A percentile compares a stretch with the other conserved stretches of the same genome.
Evolutionary conservation across 2,329 filamentous ascomycete species (phyloP).

Genomic region (Cercospora canescens): DNA sequence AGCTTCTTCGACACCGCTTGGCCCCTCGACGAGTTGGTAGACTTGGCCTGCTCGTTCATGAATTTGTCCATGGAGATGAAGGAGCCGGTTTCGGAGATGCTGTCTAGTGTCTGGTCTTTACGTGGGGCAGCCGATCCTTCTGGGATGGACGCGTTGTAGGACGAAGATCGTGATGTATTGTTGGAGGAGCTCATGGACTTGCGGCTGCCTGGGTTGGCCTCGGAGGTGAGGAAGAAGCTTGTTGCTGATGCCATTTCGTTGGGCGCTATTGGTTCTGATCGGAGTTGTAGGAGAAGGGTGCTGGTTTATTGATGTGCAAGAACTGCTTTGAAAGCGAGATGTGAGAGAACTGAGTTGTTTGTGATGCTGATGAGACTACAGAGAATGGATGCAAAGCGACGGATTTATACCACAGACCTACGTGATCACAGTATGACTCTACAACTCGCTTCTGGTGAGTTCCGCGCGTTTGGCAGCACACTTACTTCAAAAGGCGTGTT

Average conservation of each 20-base stretch:
- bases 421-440: neutral
- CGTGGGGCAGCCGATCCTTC: neutral
- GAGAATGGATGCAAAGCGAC: neutral
- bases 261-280: neutral
- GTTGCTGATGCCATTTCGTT: constrained; percentile 10
- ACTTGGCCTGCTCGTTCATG: constrained; percentile 2
- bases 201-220: neutral
- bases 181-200: neutral
- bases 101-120: neutral
- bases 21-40: neutral
- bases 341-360: neutral
- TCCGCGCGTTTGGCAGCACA: constrained; percentile 5
- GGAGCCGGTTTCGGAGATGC: constrained; percentile 5
- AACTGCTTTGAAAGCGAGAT: neutral
- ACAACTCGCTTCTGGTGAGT: neutral
- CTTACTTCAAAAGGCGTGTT: constrained; percentile 8
- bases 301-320: neutral
- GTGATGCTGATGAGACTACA: neutral
- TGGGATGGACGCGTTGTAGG: constrained; percentile 2
- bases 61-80: constrained; percentile 8
- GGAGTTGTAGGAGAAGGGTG: neutral
- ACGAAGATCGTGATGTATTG: neutral
- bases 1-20: constrained; percentile 11
- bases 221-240: constrained; percentile 5
- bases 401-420: constrained; percentile 1